Base-by-base conservation (phyloP, 139 green algal genomes). In the Pseudopediastrum boryanum region DNA sequence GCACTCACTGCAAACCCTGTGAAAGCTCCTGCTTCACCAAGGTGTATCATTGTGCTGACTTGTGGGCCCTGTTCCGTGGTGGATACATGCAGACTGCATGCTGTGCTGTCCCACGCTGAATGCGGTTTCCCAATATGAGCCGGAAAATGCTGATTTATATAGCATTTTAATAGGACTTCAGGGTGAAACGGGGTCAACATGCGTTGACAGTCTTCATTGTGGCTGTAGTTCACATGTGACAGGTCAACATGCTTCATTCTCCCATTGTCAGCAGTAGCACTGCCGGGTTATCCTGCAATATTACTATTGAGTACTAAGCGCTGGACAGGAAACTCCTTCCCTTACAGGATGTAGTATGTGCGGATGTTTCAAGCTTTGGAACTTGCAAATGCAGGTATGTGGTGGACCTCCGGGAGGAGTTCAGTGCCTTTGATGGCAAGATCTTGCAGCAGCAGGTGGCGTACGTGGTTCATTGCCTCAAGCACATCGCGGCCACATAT, bases 361-460 rank as follows among this genome's bases (percentile, higher is more conserved):
- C 19, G 48, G 19, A 58, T 58, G 13, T 58, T 58, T 58, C 13
- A 66, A 66, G 9, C 31, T 12, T 27, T 38, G 25, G 25, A 41
- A 5, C 21, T 21, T 13, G 5, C 42, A 10, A 8, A 44, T 4
- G 44, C 9, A 48, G 61, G 61, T 70, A 70, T 13, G 61, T 70
- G 25, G 5, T 70, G 9, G 61, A 70, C 21, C 42, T 35, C 7
- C n/a, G 29, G 8, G 61, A 70, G 61, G 61, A 70, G 61, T 35
- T 70, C 6, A 50, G 33, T 19, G 61, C 61, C 61, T 70, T 70
- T 43, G 61, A 70, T 35, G n/a, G 16, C 21, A 19, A 27, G 5
- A 31, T 70, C 33, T 43, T 70, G 61, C 33, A 70, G 61, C 61
- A 43, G 33, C 61, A 70, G 19, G 61, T 35, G 33, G 12, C 12